A percentile compares a stretch with the other conserved stretches of the same genome.
These are phyloP conservation scores for Rhizophagus clarus DNA, from an alignment of 192 early-diverging fungal genomes.

Conservation along the genomic window DNA sequence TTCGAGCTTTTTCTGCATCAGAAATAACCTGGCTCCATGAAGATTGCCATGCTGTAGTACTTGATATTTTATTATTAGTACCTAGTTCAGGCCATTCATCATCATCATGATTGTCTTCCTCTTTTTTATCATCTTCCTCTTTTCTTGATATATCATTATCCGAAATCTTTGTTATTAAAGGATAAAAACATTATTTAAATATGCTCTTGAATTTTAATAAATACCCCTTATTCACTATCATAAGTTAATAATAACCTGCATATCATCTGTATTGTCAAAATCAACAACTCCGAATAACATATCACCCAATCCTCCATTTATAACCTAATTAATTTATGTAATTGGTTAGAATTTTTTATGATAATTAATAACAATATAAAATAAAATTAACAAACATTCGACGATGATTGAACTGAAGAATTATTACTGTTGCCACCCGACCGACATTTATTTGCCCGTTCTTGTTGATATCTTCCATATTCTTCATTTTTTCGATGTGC, in stretches of 20 bases:
- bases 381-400: conserved; percentile 29
- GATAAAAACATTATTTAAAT: too few relatives aligned
- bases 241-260: background rate
- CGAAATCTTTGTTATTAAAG: background rate
- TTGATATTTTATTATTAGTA: background rate
- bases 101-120: background rate
- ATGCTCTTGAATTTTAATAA: too few relatives aligned
- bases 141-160: background rate
- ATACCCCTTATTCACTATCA: too few relatives aligned
- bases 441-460: conserved; percentile 34
- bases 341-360: background rate
- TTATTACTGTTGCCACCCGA: background rate
- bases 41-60: background rate
- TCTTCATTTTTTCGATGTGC: conserved; percentile 66
- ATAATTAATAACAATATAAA: background rate
- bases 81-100: background rate
- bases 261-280: background rate
- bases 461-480: conserved; percentile 56
- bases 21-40: background rate
- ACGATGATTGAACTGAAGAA: background rate
- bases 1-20: background rate
- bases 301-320: background rate
- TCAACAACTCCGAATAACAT: background rate
- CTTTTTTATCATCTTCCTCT: too few relatives aligned
- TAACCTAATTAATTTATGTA: background rate